Evolutionary conservation across 805 yeast genomes (phyloP).

Genomic region (Saccharomycopsis fermentans): DNA sequence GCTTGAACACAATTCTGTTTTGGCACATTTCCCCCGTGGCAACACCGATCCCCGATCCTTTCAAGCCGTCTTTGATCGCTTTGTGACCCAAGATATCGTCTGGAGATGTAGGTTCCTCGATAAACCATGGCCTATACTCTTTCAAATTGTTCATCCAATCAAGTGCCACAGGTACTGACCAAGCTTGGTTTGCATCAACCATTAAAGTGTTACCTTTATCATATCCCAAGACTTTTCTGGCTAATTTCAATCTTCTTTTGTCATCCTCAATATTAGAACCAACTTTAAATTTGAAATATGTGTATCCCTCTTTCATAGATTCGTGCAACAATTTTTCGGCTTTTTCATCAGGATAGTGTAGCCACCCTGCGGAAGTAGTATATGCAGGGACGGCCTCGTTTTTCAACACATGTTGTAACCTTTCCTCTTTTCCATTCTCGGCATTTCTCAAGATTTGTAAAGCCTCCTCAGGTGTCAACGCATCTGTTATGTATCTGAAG

Average conservation of each 20-base stretch:
- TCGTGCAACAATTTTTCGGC: slow-evolving; percentile 27
- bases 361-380: slow-evolving; percentile 38
- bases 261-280: slow-evolving; percentile 32
- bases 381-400: slow-evolving; percentile 34
- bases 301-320: slow-evolving; percentile 30
- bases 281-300: slow-evolving; percentile 32
- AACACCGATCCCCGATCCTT: slow-evolving; percentile 25
- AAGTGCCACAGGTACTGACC: slow-evolving; percentile 29
- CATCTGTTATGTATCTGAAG: slow-evolving; percentile 34
- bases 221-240: slow-evolving; percentile 32
- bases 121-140: slow-evolving; percentile 27
- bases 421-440: slow-evolving; percentile 25
- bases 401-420: slow-evolving; percentile 26
- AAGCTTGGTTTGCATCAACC: slow-evolving; percentile 30
- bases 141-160: slow-evolving; percentile 24
- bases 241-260: slow-evolving; percentile 27
- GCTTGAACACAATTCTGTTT: slow-evolving; percentile 28
- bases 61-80: slow-evolving; percentile 24
- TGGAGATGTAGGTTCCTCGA: slow-evolving; percentile 30
- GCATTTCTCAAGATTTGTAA: slow-evolving; percentile 25
- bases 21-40: slow-evolving; percentile 30
- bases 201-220: slow-evolving; percentile 25
- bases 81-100: slow-evolving; percentile 27
- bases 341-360: slow-evolving; percentile 33
- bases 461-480: slow-evolving; percentile 34